These are phyloP conservation scores for Fomitopsis betulina DNA, from an alignment of 1,284 basidiomycete genomes.

Conservation along the genomic window DNA sequence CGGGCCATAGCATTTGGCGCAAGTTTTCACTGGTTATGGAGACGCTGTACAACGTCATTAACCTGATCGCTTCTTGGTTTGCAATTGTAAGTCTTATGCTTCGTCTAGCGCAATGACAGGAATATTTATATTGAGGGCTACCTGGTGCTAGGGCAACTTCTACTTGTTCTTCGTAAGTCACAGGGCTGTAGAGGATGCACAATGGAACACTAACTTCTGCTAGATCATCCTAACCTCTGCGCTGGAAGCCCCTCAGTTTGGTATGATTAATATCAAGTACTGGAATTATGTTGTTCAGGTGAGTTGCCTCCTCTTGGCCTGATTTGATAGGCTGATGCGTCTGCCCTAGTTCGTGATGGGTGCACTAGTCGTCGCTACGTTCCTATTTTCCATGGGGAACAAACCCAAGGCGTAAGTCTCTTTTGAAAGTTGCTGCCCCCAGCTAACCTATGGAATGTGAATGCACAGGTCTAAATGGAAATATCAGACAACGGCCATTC, in stretches of 20 bases:
- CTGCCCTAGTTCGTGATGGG: constrained; percentile 76
- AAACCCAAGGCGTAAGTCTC: constrained; percentile 76
- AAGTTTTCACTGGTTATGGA: constrained; percentile 78
- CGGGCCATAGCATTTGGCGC: constrained; percentile 78
- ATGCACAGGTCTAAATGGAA: constrained; percentile 70
- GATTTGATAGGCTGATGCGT: background rate
- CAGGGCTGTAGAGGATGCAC: background rate
- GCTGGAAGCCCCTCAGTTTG: constrained; percentile 74
- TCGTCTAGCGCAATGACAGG: background rate
- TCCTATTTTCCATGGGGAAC: constrained; percentile 97
- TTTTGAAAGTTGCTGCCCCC: background rate
- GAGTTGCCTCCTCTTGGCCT: constrained; percentile 13
- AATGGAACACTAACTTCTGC: constrained; percentile 70
- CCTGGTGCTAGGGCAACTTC: constrained; percentile 70
- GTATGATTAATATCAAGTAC: constrained; percentile 65
- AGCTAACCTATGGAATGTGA: too few relatives aligned
- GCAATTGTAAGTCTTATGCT: constrained; percentile 56
- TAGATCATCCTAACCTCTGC: constrained; percentile 80
- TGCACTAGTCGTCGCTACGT: constrained; percentile 81
- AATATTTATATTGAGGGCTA: background rate
- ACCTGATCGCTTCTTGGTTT: constrained; percentile 92
- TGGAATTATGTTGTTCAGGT: constrained; percentile 81
- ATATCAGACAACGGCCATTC: constrained; percentile 76
- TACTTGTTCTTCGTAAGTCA: constrained; percentile 92
- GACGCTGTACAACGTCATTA: constrained; percentile 85